Percentiles rank a stretch among this genome's conserved stretches.
Evolutionary conservation across 345 rosid species (phyloP).

Genomic region (Draba incana): DNA sequence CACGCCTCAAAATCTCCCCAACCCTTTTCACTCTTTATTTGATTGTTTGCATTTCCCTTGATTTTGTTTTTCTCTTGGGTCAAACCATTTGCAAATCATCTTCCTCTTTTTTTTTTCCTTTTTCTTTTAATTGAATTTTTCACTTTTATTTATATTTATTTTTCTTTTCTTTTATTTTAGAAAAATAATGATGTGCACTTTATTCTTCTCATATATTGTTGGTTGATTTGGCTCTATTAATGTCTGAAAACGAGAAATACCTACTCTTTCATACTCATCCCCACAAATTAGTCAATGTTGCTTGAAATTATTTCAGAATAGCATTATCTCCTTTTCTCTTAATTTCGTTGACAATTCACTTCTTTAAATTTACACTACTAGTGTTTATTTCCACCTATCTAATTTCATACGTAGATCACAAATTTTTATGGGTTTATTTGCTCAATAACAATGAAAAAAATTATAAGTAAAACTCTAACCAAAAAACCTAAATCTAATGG

Average conservation of each 20-base stretch:
- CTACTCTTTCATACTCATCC: slow-evolving; percentile 24
- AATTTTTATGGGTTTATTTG: too few species aligned
- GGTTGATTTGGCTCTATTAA: slow-evolving; percentile 3
- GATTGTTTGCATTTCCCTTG: slow-evolving; percentile 16
- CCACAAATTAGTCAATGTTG: slow-evolving; percentile 33
- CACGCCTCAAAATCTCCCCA: slow-evolving; percentile 40
- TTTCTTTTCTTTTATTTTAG: background rate
- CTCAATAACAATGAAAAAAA: too few species aligned
- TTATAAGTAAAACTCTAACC: too few species aligned
- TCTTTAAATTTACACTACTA: background rate
- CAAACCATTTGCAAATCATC: slow-evolving; percentile 13
- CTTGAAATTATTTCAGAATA: slow-evolving; percentile 3
- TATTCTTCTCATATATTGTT: slow-evolving; percentile 25
- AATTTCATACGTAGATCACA: background rate
- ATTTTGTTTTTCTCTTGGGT: background rate
- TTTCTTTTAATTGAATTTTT: background rate
- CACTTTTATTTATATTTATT: background rate
- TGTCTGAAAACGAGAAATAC: slow-evolving; percentile 42
- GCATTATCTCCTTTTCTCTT: background rate
- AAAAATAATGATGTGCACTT: background rate
- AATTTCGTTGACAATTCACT: slow-evolving; percentile 14
- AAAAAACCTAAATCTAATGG: too few species aligned
- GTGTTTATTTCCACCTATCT: slow-evolving; percentile 8
- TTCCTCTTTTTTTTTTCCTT: too few species aligned
- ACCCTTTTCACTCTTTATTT: slow-evolving; percentile 19